Evolutionary conservation across 2,329 filamentous ascomycete genomes (phyloP), one percentile per base, ranked within the genome.

Genomic region (Davidsoniella australis): DNA sequence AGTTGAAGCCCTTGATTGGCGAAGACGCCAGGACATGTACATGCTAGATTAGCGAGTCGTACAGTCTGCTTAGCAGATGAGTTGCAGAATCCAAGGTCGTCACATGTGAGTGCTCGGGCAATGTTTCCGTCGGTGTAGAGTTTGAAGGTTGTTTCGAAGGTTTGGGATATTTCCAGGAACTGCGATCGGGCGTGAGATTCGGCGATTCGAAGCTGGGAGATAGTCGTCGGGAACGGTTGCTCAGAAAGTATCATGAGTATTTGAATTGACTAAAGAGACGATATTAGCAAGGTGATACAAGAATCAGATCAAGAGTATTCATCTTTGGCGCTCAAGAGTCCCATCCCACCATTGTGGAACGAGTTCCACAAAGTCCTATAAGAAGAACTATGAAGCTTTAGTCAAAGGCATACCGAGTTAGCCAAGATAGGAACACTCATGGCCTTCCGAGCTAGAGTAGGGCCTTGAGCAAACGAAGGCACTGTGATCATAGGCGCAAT

Each of bases 341-440:
- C 40, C 23, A 12, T 16, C 40, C 17, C 40, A 4, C 17, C 8
- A 18, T 17, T 10, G 12, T 9, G 29, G 29, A 9, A 33, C 29
- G 29, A 33, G 29, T 12, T 9, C 9, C 29, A 12, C 29, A 4
- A 33, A 33, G 29, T 33, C 8, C 29, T 12, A 33, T 4, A 33
- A 3, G 6, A 33, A 12, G 17, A 38, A 37, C n/a, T n/a, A n/a
- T 26, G 9, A 9, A 33, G 29, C 29, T 33, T 33, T 9, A 33
- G 29, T 17, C 18, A 42, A 24, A 16, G 50, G 61, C 65, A 53
- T 60, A 68, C 66, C 55, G 67, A 54, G 54, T 65, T 67, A 9
- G 63, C 64, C 24, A 68, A 61, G 56, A 65, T 60, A 55, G 64
- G 59, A 23, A 64, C 52, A 48, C 61, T 67, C 49, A 61, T 60